Conservation (phyloP, 768 basidiomycete species). For the Russula vinacea region DNA sequence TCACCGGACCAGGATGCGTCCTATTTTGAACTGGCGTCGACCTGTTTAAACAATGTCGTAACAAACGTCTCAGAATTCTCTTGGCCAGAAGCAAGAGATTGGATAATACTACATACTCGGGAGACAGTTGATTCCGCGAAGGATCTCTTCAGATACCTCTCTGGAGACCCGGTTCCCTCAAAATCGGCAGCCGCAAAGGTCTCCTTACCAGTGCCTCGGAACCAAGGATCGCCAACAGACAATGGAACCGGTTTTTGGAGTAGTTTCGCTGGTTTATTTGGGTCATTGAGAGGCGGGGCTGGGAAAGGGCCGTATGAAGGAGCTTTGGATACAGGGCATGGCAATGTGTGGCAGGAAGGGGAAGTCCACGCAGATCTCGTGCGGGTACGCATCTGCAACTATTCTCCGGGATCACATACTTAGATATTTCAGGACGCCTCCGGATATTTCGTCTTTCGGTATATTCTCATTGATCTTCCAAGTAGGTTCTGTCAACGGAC, state of each 20-base stretch:
- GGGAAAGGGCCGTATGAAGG: slow-evolving; percentile 36
- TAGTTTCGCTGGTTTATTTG: slow-evolving; percentile 66
- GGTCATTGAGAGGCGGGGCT: slow-evolving; percentile 51
- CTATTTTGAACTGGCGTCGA: slow-evolving; percentile 44
- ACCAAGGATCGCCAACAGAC: slow-evolving; percentile 36
- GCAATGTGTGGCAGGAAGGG: slow-evolving; percentile 61
- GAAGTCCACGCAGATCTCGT: slow-evolving; percentile 79
- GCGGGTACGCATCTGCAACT: slow-evolving; percentile 48
- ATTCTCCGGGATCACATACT: slow-evolving; percentile 2
- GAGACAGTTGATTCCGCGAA: slow-evolving; percentile 45
- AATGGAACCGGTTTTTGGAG: slow-evolving; percentile 44
- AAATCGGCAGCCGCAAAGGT: slow-evolving; percentile 36
- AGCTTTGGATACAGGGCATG: slow-evolving; percentile 36
- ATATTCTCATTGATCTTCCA: slow-evolving; percentile 75
- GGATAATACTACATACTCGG: slow-evolving; percentile 44
- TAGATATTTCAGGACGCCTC: slow-evolving; percentile 56
- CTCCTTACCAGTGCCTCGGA: slow-evolving; percentile 32
- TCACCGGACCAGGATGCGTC: slow-evolving; percentile 42
- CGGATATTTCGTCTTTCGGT: slow-evolving; percentile 75
- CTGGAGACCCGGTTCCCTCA: slow-evolving; percentile 54
- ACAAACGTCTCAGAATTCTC: slow-evolving; percentile 49
- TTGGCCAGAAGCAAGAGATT: slow-evolving; percentile 51
- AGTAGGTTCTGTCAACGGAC: slow-evolving; percentile 46
- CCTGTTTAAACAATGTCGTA: slow-evolving; percentile 45
- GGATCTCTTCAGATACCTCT: slow-evolving; percentile 67